Percentiles rank a stretch among this genome's conserved stretches.
phyloP scores from a whole-genome alignment of 176 grass and related monocot genomes.

The Guadua angustifolia region DNA sequence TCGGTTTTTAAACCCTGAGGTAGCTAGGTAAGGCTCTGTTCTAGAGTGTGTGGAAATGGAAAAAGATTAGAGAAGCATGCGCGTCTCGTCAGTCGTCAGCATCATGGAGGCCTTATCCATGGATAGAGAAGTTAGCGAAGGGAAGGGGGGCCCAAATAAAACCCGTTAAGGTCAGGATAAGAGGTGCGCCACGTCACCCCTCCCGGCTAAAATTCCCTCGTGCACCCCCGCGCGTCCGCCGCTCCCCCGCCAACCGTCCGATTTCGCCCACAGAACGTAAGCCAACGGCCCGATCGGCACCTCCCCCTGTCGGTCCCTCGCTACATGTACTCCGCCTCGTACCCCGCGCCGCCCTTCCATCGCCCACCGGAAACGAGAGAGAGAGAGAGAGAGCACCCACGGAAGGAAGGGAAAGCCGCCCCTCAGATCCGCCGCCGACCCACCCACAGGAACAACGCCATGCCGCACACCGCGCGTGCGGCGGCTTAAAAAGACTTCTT shows the following conservation, averaged over 20 bases:
- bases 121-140: too few relatives aligned
- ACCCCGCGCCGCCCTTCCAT: background rate
- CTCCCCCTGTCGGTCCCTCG: background rate
- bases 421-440: constrained; percentile 20
- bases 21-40: too few relatives aligned
- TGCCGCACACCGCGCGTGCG: too few relatives aligned
- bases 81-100: too few relatives aligned
- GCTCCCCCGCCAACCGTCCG: background rate
- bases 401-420: background rate
- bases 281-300: constrained; percentile 13
- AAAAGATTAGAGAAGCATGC: too few relatives aligned
- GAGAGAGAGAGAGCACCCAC: background rate
- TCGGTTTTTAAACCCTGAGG: too few relatives aligned
- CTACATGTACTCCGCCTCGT: constrained; percentile 30
- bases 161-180: too few relatives aligned
- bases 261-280: constrained; percentile 9
- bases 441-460: constrained; percentile 28
- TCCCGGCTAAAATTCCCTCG: background rate
- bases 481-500: background rate
- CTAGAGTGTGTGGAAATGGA: too few relatives aligned
- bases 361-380: constrained; percentile 39
- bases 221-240: background rate
- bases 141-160: too few relatives aligned
- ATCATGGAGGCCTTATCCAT: too few relatives aligned
- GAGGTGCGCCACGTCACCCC: background rate